Base-by-base conservation (phyloP, 805 yeast species). In the Yarrowia divulgata region DNA sequence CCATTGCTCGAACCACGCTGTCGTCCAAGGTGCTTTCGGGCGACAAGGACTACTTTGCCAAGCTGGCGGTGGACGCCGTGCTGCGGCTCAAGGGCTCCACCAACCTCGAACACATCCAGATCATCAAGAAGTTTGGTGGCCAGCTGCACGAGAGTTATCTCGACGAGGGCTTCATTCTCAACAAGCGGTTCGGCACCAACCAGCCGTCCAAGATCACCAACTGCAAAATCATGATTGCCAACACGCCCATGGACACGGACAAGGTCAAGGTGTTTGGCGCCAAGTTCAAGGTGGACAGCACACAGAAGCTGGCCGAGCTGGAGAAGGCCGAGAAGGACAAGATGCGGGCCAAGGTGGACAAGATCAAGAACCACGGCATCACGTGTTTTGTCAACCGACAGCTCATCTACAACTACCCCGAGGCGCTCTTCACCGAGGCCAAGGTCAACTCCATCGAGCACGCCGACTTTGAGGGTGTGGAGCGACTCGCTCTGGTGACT, bases 221-320 rank as follows among this genome's bases (percentile, higher is more conserved):
- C 76, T 97, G 97, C 40, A 88, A 86, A 74, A 92, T 95, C 73
- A 84, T 95, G 72, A 90, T 95, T 76, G 97, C 99, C 18, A 95
- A 95, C 80, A 95, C 99, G 6, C 88, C 98, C 19, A 80, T 78
- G 82, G 99, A 95, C 77, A 95, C 99, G 8, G 99, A 95, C 78
- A 95, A 95, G 79, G 98, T 95, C 71, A 95, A 95, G 80, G 88
- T 95, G 69, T 95, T 95, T 80, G 99, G 99, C 72, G 98, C 99
- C 70, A 93, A 95, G 79, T 93, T 95, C 82, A 91, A 93, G 80
- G 98, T 95, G 58, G 98, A 94, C 79, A 88, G 97, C 29, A 95
- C 98, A 9, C 85, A 94, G 71, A 95, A 95, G 79, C 85, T 95
- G 75, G 98, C 98, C 7, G 97, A 93, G 74, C 85, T 93, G 73